These are phyloP conservation scores for Cytospora mali DNA, from an alignment of 2,329 filamentous ascomycete species.

Conservation along the genomic window DNA sequence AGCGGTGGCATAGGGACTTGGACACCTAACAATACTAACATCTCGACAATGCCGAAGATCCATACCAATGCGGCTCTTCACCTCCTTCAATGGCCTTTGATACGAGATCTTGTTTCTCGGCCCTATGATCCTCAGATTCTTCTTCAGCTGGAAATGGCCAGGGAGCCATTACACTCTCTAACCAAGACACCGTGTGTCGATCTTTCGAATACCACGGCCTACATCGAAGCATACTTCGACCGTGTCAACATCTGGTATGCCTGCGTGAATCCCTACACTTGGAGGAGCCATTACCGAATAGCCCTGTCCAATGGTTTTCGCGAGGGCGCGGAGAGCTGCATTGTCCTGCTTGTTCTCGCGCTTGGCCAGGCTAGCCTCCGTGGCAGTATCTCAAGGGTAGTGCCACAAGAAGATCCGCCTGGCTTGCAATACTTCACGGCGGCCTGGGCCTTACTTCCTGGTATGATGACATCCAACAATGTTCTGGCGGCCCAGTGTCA, in stretches of 20 bases:
- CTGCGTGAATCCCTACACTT: constrained; percentile 80
- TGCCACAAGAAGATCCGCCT: constrained; percentile 70
- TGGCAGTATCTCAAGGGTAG: constrained; percentile 74
- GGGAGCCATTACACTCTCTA: constrained; percentile 71
- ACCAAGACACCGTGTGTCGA: constrained; percentile 69
- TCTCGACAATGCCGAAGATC: constrained; percentile 83
- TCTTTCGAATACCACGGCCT: constrained; percentile 72
- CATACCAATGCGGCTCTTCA: constrained; percentile 82
- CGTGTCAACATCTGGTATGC: constrained; percentile 85
- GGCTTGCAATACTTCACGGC: constrained; percentile 80
- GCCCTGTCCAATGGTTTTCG: constrained; percentile 76
- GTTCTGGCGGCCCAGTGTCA: constrained; percentile 80
- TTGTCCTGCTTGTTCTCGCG: constrained; percentile 76
- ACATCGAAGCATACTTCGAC: constrained; percentile 79
- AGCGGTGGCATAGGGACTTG: constrained; percentile 72
- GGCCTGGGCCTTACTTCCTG: constrained; percentile 76
- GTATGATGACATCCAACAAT: constrained; percentile 78
- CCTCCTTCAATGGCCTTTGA: constrained; percentile 78
- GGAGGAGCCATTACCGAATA: constrained; percentile 73
- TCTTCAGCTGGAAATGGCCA: constrained; percentile 77
- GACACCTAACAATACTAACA: constrained; percentile 63
- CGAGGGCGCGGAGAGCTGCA: constrained; percentile 79
- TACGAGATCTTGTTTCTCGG: constrained; percentile 74
- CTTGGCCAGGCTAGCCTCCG: constrained; percentile 75
- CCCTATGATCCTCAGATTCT: constrained; percentile 82